A percentile compares a stretch with the other conserved stretches of the same genome.
Evolutionary conservation across 140 eudicot species (phyloP).

Genomic region (Ambrosia hybrid): DNA sequence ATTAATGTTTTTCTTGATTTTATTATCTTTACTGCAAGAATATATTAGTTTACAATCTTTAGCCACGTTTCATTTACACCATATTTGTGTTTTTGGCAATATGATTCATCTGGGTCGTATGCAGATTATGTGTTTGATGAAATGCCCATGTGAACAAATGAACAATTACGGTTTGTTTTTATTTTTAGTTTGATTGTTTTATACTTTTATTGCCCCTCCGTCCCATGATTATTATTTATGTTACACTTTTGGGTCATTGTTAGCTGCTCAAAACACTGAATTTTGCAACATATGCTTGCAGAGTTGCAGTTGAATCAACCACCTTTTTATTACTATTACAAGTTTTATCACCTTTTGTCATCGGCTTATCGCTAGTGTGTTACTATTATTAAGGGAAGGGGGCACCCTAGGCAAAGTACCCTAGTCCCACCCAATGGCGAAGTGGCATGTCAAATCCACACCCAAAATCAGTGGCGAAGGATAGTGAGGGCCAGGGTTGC

Average conservation of each 20-base stretch:
- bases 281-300: conserved; percentile 14
- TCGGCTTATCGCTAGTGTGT: too few species aligned
- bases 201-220: not conserved
- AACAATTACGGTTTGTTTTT: not conserved
- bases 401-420: too few species aligned
- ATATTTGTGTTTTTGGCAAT: not conserved
- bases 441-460: too few species aligned
- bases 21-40: not conserved
- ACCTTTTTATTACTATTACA: too few species aligned
- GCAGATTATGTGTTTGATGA: conserved; percentile 42
- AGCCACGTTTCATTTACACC: not conserved
- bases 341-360: too few species aligned
- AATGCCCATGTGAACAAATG: conserved; percentile 22
- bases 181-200: conserved; percentile 5
- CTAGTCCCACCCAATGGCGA: too few species aligned
- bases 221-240: not conserved
- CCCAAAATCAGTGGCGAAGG: too few species aligned
- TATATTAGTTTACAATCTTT: not conserved
- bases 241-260: not conserved
- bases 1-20: not conserved
- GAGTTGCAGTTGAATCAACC: too few species aligned
- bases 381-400: too few species aligned
- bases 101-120: not conserved
- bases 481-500: too few species aligned
- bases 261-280: not conserved